These are phyloP conservation scores for Parachlorella kessleri DNA, from an alignment of 139 green algal genomes.

Conservation along the genomic window DNA sequence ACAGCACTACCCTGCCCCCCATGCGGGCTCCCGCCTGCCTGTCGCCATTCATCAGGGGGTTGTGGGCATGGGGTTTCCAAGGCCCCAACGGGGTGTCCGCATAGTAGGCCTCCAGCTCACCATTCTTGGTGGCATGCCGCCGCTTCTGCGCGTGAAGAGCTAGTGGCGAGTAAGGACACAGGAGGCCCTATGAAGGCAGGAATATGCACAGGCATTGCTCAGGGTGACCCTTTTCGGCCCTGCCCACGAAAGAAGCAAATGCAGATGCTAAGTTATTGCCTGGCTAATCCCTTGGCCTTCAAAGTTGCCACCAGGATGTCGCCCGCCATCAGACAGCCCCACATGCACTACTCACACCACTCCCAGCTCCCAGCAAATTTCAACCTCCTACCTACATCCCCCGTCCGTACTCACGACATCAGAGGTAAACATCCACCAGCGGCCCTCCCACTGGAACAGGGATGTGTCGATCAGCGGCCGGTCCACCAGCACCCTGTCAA, in stretches of 20 bases:
- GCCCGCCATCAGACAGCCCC: no score
- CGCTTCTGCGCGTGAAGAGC: background rate
- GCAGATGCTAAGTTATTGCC: no score
- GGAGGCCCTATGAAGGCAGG: no score
- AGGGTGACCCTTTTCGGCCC: no score
- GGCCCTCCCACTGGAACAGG: conserved; percentile 25
- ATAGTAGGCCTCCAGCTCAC: conserved; percentile 12
- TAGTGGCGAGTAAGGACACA: background rate
- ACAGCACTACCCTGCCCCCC: conserved; percentile 31
- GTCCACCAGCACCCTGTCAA: conserved; percentile 26
- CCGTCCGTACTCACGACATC: conserved; percentile 30
- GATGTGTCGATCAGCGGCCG: conserved; percentile 35
- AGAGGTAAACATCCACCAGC: conserved; percentile 45
- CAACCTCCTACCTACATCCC: no score
- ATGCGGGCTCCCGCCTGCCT: conserved; percentile 21
- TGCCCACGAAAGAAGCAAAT: no score
- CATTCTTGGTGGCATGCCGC: background rate
- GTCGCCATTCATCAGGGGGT: conserved; percentile 23
- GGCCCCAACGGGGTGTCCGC: conserved; percentile 24
- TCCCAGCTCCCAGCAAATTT: no score
- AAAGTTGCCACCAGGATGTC: no score
- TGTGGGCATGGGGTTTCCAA: conserved; percentile 36
- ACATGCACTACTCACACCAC: no score
- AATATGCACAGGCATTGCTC: no score
- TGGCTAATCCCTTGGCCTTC: no score